Percentiles rank a stretch among this genome's conserved stretches.
These are phyloP conservation scores for Trichoderma atroviride DNA, from an alignment of 2,329 filamentous ascomycete genomes.

Conservation along the genomic window DNA sequence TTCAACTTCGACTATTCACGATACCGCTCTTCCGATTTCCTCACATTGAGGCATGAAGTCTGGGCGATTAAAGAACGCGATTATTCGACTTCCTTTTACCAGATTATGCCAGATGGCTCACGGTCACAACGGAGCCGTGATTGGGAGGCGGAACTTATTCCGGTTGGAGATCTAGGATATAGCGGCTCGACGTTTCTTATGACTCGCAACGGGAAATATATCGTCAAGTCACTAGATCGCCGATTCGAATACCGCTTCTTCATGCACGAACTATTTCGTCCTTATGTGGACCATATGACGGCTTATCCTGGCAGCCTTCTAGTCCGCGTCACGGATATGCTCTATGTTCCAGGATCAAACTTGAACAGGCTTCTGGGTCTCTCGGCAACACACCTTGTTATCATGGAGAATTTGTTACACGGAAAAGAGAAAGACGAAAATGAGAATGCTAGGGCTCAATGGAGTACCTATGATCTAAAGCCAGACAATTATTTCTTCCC, in stretches of 20 bases:
- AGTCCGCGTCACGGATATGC: slow-evolving; percentile 71
- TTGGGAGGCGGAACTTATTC: no score
- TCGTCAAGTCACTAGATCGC: slow-evolving; percentile 72
- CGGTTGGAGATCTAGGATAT: slow-evolving; percentile 57
- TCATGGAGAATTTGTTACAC: slow-evolving; percentile 76
- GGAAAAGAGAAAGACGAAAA: slow-evolving; percentile 47
- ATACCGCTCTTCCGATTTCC: no score
- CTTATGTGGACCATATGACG: slow-evolving; percentile 67
- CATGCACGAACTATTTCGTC: slow-evolving; percentile 63
- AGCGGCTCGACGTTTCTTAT: slow-evolving; percentile 77
- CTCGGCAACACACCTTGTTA: slow-evolving; percentile 70
- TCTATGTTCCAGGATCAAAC: slow-evolving; percentile 57
- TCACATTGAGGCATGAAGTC: no score
- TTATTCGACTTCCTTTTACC: no score
- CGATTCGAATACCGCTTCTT: slow-evolving; percentile 73
- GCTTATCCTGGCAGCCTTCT: slow-evolving; percentile 62
- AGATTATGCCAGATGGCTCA: no score
- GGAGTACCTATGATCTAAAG: slow-evolving; percentile 77
- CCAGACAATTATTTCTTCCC: slow-evolving; percentile 76
- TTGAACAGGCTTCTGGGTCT: slow-evolving; percentile 62
- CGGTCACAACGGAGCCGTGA: no score
- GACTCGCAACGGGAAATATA: slow-evolving; percentile 65
- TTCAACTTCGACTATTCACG: no score
- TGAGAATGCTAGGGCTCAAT: slow-evolving; percentile 39
- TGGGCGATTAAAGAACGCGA: no score